A percentile compares a stretch with the other conserved stretches of the same genome.
phyloP scores from a whole-genome alignment of 1,139 yeast genomes.

The Taphrina wiesneri region DNA sequence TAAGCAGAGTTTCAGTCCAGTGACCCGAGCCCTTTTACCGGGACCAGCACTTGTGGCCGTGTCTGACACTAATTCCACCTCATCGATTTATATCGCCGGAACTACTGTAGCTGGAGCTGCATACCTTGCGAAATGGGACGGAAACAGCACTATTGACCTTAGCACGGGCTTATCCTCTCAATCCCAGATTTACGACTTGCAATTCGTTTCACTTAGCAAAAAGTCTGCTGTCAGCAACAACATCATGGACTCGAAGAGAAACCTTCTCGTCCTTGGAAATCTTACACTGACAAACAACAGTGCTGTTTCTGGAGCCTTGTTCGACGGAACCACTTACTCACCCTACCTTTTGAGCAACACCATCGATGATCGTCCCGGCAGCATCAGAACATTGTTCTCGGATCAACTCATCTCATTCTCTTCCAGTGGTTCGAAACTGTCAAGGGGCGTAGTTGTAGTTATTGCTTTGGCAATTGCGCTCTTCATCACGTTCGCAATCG shows the following conservation, averaged over 20 bases:
- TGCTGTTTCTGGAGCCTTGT: conserved; percentile 64
- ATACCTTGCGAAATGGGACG: conserved; percentile 46
- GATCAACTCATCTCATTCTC: conserved; percentile 33
- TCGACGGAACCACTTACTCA: conserved; percentile 68
- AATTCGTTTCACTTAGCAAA: conserved; percentile 44
- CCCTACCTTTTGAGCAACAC: conserved; percentile 58
- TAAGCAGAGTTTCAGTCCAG: conserved; percentile 43
- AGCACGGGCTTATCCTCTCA: conserved; percentile 47
- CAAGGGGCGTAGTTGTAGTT: conserved; percentile 80
- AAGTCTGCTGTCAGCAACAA: conserved; percentile 44
- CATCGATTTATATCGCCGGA: conserved; percentile 58
- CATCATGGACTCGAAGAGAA: conserved; percentile 51
- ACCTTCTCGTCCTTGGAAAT: conserved; percentile 64
- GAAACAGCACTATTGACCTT: conserved; percentile 41
- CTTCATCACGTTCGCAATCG: conserved; percentile 71
- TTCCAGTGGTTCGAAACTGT: conserved; percentile 42
- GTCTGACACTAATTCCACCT: conserved; percentile 54
- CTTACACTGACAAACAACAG: conserved; percentile 59
- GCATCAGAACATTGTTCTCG: conserved; percentile 41
- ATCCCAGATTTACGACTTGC: conserved; percentile 44
- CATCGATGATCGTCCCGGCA: conserved; percentile 40
- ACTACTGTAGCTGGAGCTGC: conserved; percentile 46
- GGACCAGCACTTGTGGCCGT: conserved; percentile 54
- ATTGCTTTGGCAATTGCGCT: conserved; percentile 84
- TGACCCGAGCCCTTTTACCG: conserved; percentile 44